phyloP scores from a whole-genome alignment of 495 filamentous ascomycete species.

The Penicillium fimorum region DNA sequence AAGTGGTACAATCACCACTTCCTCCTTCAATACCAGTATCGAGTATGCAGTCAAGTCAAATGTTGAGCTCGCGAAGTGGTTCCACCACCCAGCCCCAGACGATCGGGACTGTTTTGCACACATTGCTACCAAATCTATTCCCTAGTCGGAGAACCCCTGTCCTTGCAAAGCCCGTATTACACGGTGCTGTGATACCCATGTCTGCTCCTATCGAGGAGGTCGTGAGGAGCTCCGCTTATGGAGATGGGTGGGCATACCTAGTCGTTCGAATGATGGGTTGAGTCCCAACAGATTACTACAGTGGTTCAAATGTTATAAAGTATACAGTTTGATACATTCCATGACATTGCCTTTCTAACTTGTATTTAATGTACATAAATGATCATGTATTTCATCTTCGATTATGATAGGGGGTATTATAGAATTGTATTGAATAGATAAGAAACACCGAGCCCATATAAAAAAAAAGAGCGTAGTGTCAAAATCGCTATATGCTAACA shows the following conservation, averaged over 20 bases:
- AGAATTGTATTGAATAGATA: too few species aligned
- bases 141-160: conserved; percentile 81
- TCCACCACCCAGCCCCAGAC: conserved; percentile 64
- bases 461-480: too few species aligned
- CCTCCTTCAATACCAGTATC: conserved; percentile 45
- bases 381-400: too few species aligned
- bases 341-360: too few species aligned
- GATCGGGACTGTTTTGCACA: conserved; percentile 75
- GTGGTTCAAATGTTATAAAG: too few species aligned
- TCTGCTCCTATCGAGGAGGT: conserved; percentile 80
- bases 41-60: conserved; percentile 27
- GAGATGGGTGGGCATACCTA: conserved; percentile 89
- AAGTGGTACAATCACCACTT: conserved; percentile 68
- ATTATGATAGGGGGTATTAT: too few species aligned
- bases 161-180: conserved; percentile 86
- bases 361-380: too few species aligned
- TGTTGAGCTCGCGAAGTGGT: conserved; percentile 26
- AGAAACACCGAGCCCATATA: too few species aligned
- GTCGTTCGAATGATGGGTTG: conserved; percentile 71
- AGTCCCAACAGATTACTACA: background rate
- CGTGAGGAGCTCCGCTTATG: conserved; percentile 75
- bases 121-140: conserved; percentile 77
- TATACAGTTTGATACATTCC: too few species aligned
- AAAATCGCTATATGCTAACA: too few species aligned
- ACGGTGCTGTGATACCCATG: conserved; percentile 85